A percentile compares a stretch with the other conserved stretches of the same genome.
These are phyloP conservation scores for Trichoderma semiorbis DNA, from an alignment of 2,329 filamentous ascomycete genomes.

Conservation along the genomic window DNA sequence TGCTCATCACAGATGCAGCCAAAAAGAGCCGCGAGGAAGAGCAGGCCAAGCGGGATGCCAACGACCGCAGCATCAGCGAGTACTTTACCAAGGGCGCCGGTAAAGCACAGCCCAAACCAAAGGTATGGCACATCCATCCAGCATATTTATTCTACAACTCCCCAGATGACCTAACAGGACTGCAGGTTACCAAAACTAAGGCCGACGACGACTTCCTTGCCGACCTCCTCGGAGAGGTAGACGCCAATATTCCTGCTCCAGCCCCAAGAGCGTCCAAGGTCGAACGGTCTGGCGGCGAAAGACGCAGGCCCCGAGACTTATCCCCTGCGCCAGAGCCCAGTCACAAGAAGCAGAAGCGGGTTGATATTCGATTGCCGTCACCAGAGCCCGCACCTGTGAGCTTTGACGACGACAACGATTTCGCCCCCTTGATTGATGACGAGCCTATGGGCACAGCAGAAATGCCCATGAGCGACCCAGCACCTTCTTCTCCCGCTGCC, in stretches of 20 bases:
- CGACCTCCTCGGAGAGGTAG: constrained; percentile 81
- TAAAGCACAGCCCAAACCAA: constrained; percentile 69
- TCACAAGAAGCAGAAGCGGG: constrained; percentile 56
- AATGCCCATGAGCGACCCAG: constrained; percentile 78
- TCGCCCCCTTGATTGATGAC: constrained; percentile 58
- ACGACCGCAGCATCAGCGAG: constrained; percentile 87
- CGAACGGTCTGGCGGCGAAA: constrained; percentile 65
- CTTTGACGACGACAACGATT: constrained; percentile 54
- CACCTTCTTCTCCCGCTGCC: constrained; percentile 81
- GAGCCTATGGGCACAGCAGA: constrained; percentile 45
- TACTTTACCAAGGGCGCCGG: constrained; percentile 81
- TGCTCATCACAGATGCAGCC: constrained; percentile 42
- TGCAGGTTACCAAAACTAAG: constrained; percentile 70
- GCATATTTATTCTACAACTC: not conserved
- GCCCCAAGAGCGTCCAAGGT: constrained; percentile 56
- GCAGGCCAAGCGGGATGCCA: constrained; percentile 77
- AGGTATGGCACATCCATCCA: constrained; percentile 53
- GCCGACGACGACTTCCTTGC: constrained; percentile 87
- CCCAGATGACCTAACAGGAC: not conserved
- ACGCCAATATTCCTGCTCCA: constrained; percentile 62
- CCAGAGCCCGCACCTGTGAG: constrained; percentile 38
- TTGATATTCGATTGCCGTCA: constrained; percentile 47
- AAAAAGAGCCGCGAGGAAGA: constrained; percentile 90
- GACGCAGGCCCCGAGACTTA: constrained; percentile 73
- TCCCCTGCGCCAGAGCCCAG: constrained; percentile 64